Evolutionary conservation across 441 rosid species (phyloP).

Genomic region (Eruca vesicaria): DNA sequence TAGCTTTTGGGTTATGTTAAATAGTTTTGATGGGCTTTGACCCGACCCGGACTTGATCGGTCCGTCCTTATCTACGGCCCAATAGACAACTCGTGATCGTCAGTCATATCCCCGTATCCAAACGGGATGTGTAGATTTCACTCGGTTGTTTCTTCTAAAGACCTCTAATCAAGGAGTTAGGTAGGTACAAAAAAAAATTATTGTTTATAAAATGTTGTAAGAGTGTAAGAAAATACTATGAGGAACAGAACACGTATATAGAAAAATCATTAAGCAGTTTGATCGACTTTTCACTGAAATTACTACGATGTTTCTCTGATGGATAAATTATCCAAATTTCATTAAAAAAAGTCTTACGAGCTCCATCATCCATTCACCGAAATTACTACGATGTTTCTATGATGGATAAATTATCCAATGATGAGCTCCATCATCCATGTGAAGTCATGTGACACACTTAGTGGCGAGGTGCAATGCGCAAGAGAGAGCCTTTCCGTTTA

Average conservation of each 20-base stretch:
- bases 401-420: neutral
- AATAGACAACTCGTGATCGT: neutral
- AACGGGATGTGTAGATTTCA: constrained; percentile 25
- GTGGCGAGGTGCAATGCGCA: neutral
- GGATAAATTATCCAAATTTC: neutral
- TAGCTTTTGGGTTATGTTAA: constrained; percentile 15
- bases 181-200: neutral
- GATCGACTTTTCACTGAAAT: neutral
- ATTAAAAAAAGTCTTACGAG: neutral
- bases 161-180: neutral
- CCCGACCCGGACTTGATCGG: neutral
- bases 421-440: neutral
- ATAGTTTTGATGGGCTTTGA: neutral
- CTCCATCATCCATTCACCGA: neutral
- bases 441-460: neutral
- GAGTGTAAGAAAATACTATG: neutral
- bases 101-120: constrained; percentile 15
- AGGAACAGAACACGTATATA: neutral
- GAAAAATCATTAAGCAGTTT: neutral
- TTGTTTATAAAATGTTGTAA: neutral
- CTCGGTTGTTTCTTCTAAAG: neutral
- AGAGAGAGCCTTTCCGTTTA: neutral
- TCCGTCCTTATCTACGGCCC: constrained; percentile 27
- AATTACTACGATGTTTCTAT: neutral
- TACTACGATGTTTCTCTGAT: neutral